phyloP scores from a whole-genome alignment of 768 basidiomycete genomes.

The Hygrocybe coccinea region DNA sequence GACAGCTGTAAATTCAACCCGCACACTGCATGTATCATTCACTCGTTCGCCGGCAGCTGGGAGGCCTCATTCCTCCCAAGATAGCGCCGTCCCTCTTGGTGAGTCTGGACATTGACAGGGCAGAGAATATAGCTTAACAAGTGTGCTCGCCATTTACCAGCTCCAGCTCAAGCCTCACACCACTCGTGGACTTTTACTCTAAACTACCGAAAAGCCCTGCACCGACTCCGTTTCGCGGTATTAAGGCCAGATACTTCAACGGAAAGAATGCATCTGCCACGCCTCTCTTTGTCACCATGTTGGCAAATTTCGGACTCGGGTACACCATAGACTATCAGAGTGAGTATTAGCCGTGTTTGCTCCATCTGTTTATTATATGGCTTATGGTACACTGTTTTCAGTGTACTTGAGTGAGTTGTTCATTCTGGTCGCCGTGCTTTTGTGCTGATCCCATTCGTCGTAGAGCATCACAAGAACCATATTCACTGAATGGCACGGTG shows the following conservation, averaged over 20 bases:
- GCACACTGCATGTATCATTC: constrained; percentile 68
- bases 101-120: constrained; percentile 26
- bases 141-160: constrained; percentile 58
- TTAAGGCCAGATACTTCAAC: constrained; percentile 78
- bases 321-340: constrained; percentile 90
- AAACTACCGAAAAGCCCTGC: no score
- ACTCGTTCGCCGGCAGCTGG: constrained; percentile 79
- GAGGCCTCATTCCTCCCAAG: constrained; percentile 87
- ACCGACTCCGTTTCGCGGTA: constrained; percentile 57
- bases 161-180: constrained; percentile 72
- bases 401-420: no score
- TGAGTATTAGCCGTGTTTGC: no score
- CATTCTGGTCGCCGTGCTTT: no score
- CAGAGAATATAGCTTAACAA: not conserved
- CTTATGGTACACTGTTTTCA: no score
- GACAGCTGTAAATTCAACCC: not conserved
- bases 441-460: no score
- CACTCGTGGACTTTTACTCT: constrained; percentile 93
- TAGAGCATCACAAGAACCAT: no score
- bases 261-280: no score
- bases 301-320: constrained; percentile 66
- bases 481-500: no score
- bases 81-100: constrained; percentile 89
- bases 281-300: constrained; percentile 60
- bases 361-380: no score